phyloP scores from a whole-genome alignment of 1,139 yeast genomes.

The Suhomyces terraborum region DNA sequence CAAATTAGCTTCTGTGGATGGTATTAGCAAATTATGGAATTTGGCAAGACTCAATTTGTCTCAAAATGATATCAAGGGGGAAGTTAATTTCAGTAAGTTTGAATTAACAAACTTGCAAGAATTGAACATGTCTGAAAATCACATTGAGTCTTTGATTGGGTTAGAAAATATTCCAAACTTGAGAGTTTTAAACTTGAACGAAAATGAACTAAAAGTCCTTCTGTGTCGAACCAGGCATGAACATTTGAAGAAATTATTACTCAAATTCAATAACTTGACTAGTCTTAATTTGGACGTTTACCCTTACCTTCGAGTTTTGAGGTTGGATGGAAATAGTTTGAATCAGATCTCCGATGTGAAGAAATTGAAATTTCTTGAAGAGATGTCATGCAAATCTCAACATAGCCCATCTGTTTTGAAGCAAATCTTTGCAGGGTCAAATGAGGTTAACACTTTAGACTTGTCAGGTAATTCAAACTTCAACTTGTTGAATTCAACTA shows the following conservation, averaged over 20 bases:
- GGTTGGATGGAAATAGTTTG: conserved; percentile 50
- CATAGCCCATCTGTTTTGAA: conserved; percentile 22
- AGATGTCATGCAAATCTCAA: conserved; percentile 46
- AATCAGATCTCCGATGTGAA: conserved; percentile 28
- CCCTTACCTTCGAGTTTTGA: conserved; percentile 45
- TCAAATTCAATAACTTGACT: conserved; percentile 43
- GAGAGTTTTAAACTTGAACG: conserved; percentile 45
- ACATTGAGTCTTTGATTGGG: conserved; percentile 34
- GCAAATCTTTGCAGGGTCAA: conserved; percentile 21
- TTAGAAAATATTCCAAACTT: conserved; percentile 39
- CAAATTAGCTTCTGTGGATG: conserved; percentile 34
- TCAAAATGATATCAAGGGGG: conserved; percentile 43
- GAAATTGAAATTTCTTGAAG: conserved; percentile 40
- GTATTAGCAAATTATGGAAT: conserved; percentile 43
- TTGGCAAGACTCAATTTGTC: conserved; percentile 45
- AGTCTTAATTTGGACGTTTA: conserved; percentile 34
- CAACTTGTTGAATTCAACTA: conserved; percentile 12
- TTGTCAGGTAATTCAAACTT: conserved; percentile 39
- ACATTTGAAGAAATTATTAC: conserved; percentile 43
- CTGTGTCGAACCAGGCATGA: conserved; percentile 27
- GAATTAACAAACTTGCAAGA: conserved; percentile 46
- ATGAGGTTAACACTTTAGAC: conserved; percentile 34
- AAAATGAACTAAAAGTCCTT: conserved; percentile 38
- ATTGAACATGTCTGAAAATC: conserved; percentile 47
- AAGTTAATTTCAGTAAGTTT: conserved; percentile 37